Conservation (phyloP, 352 stramenopile species). For the Poterioochromonas sp. region DNA sequence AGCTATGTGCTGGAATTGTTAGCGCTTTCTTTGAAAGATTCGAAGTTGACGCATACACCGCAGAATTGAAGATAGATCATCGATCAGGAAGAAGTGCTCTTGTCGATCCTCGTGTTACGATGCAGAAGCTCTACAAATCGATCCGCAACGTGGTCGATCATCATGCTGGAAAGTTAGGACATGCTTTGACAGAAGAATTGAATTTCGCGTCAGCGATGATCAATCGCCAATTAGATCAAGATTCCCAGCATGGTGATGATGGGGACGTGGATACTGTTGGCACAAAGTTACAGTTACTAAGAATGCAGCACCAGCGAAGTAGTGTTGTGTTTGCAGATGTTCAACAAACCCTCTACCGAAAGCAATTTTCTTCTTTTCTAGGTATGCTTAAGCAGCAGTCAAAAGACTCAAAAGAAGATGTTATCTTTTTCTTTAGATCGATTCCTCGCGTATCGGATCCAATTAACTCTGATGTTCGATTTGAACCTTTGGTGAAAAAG, state of each 20-base stretch:
- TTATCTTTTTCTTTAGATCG: neutral
- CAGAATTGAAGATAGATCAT: neutral
- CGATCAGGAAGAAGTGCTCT: neutral
- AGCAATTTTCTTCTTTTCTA: neutral
- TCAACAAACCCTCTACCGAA: constrained; percentile 17
- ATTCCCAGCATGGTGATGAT: neutral
- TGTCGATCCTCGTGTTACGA: neutral
- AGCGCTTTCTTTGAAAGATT: constrained; percentile 16
- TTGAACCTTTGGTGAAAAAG: constrained; percentile 4
- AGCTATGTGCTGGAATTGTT: neutral
- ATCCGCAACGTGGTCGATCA: neutral
- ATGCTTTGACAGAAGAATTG: neutral
- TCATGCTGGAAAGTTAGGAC: neutral
- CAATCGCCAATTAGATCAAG: neutral
- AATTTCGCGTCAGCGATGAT: neutral
- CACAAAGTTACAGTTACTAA: neutral
- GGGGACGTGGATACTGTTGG: neutral
- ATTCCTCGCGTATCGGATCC: neutral
- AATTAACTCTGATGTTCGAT: neutral
- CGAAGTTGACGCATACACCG: neutral
- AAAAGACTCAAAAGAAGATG: neutral
- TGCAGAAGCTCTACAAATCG: neutral
- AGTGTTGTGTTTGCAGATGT: constrained; percentile 12
- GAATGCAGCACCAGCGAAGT: neutral
- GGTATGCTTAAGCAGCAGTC: neutral